phyloP scores from a whole-genome alignment of 2,329 filamentous ascomycete genomes.

The Westerdykella aurantiaca region DNA sequence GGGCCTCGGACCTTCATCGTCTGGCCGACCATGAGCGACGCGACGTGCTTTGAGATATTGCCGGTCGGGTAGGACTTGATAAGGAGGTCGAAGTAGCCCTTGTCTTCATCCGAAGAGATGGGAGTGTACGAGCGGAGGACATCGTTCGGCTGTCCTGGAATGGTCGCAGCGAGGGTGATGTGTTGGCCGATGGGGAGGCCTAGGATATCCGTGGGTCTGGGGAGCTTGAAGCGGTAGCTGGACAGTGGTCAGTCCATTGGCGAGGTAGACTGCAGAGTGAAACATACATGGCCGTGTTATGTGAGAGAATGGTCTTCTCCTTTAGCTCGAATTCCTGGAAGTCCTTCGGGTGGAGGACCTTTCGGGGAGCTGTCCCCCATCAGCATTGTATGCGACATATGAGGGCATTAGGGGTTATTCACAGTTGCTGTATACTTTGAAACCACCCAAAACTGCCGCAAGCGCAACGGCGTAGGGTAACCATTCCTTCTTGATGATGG shows the following conservation, averaged over 20 bases:
- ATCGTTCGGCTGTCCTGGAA: constrained; percentile 40
- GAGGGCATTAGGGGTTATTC: constrained; percentile 15
- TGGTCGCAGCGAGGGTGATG: constrained; percentile 76
- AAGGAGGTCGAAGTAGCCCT: constrained; percentile 89
- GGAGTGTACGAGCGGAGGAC: constrained; percentile 41
- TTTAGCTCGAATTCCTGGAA: constrained; percentile 92
- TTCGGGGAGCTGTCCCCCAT: constrained; percentile 58
- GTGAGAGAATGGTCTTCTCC: constrained; percentile 92
- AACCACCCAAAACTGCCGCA: constrained; percentile 60
- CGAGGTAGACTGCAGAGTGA: neutral
- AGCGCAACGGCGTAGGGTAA: constrained; percentile 63
- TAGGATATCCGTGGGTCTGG: constrained; percentile 70
- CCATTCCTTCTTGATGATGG: constrained; percentile 69
- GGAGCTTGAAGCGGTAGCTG: constrained; percentile 89
- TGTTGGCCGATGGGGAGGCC: constrained; percentile 98
- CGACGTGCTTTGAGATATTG: constrained; percentile 94
- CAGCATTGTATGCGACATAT: constrained; percentile 1
- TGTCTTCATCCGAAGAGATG: constrained; percentile 42
- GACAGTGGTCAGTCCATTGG: constrained; percentile 3
- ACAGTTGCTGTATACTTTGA: constrained; percentile 69
- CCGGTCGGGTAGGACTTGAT: constrained; percentile 97
- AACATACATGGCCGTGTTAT: constrained; percentile 88
- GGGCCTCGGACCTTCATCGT: constrained; percentile 86
- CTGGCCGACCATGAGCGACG: constrained; percentile 68
- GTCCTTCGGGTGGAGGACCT: constrained; percentile 75